Evolutionary conservation across 2,329 filamentous ascomycete genomes (phyloP), one percentile per base, ranked within the genome.

Genomic region (Aspergillus viridinutans): DNA sequence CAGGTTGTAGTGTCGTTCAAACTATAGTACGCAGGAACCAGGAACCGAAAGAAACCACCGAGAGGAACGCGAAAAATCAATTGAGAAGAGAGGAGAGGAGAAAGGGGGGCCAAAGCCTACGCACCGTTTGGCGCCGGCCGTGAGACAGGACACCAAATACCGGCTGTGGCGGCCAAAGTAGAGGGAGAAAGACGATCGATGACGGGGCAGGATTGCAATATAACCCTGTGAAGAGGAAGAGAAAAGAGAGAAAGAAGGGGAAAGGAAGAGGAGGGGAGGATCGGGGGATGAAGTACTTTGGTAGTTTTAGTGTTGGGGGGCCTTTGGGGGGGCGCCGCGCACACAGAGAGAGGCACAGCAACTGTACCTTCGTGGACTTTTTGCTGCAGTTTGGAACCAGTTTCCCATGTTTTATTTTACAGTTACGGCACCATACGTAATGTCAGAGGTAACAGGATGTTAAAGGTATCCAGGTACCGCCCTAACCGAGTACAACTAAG

Each of bases 81-180:
- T 56, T 56, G 62, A 64, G 58, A 52, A 59, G 54, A 57, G 63
- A 54, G 64, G 60, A 61, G 62, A 57, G 58, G 61, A 56, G 55
- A 58, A 56, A 49, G 67, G 69, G 68, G 71, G 72, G 72, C 72
- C 71, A 70, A 72, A 74, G 73, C 73, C 73, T 75, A 75, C 70
- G 73, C 73, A 76, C 73, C 73, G 72, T 75, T 73, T 75, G 73
- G 73, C 73, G 73, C 73, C 72, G 72, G 73, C 70, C 73, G 72
- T 73, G 67, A 75, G 72, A 75, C 73, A 75, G 73, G 72, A 75
- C 73, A 75, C 72, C 73, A 74, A 74, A 69, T 67, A 74, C 72
- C 73, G 73, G 72, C 73, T 74, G 72, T 75, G 73, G 73, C 73
- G 73, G 72, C 73, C 73, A 75, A 72, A 67, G 68, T 62, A 67